phyloP scores from a whole-genome alignment of 441 rosid species.

The Mallotus repandus region DNA sequence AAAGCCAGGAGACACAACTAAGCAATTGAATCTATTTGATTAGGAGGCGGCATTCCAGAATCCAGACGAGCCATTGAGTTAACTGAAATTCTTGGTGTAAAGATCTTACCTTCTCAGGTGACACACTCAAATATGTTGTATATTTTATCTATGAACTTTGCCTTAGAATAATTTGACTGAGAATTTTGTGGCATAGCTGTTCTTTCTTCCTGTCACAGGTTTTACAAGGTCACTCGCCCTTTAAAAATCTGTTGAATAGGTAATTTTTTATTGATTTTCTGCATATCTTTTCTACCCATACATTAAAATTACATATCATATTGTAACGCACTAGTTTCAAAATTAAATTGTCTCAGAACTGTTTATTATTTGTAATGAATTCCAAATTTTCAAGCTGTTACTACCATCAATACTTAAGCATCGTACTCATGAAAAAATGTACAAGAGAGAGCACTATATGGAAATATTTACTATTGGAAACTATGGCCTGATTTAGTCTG shows the following conservation, averaged over 20 bases:
- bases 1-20: background rate
- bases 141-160: background rate
- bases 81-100: slow-evolving; percentile 47
- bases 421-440: too few relatives aligned
- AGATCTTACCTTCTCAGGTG: slow-evolving; percentile 52
- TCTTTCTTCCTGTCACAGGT: slow-evolving; percentile 39
- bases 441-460: too few relatives aligned
- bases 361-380: too few relatives aligned
- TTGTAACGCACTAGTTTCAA: background rate
- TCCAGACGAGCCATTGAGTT: slow-evolving; percentile 45
- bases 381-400: too few relatives aligned
- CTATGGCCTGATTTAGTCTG: too few relatives aligned
- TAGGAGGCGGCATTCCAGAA: slow-evolving; percentile 62
- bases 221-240: slow-evolving; percentile 57
- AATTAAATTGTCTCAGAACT: too few relatives aligned
- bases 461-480: too few relatives aligned
- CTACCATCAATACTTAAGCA: too few relatives aligned
- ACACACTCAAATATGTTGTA: slow-evolving; percentile 4
- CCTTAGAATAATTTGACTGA: slow-evolving; percentile 22
- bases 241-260: slow-evolving; percentile 48
- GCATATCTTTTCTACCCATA: background rate
- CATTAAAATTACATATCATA: background rate
- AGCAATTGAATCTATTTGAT: slow-evolving; percentile 17
- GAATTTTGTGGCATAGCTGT: slow-evolving; percentile 28
- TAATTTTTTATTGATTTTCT: slow-evolving; percentile 21